Percentiles rank a stretch among this genome's conserved stretches.
phyloP scores from a whole-genome alignment of 768 basidiomycete species.

The Galerina sulciceps region DNA sequence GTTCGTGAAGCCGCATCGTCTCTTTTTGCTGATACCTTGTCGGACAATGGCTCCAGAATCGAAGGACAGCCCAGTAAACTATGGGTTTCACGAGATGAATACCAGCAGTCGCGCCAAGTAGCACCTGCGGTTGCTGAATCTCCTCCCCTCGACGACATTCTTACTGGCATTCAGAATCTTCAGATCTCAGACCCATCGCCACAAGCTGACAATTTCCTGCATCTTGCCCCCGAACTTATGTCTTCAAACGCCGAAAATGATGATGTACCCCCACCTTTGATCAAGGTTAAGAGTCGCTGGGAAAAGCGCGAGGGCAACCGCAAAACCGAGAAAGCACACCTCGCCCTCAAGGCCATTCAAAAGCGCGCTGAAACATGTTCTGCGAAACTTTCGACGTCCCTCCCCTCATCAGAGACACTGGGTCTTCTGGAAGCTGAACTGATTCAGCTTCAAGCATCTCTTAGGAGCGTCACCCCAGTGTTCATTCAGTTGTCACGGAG shows the following conservation, averaged over 20 bases:
- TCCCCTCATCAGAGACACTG: not conserved
- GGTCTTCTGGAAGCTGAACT: not conserved
- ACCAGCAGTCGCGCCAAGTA: not conserved
- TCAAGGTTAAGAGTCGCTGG: not conserved
- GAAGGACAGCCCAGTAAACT: not conserved
- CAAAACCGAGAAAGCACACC: constrained; percentile 2
- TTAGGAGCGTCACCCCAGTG: not conserved
- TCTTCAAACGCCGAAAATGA: not conserved
- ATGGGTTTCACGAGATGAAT: not conserved
- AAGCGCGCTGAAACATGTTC: constrained; percentile 1
- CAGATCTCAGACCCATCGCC: not conserved
- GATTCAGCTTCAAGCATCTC: not conserved
- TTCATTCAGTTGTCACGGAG: not conserved
- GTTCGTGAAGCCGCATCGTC: not conserved
- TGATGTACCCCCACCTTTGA: not conserved
- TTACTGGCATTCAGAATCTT: not conserved
- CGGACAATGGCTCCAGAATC: not conserved
- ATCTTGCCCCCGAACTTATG: not conserved
- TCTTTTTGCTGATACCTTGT: not conserved
- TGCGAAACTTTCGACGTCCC: not conserved
- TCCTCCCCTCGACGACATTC: not conserved
- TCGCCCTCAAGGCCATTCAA: not conserved
- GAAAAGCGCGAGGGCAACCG: constrained; percentile 4
- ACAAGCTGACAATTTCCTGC: not conserved
- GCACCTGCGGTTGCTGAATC: not conserved